Percentiles rank a stretch among this genome's conserved stretches.
phyloP scores from a whole-genome alignment of 352 stramenopile species.

The Phytophthora quininea region DNA sequence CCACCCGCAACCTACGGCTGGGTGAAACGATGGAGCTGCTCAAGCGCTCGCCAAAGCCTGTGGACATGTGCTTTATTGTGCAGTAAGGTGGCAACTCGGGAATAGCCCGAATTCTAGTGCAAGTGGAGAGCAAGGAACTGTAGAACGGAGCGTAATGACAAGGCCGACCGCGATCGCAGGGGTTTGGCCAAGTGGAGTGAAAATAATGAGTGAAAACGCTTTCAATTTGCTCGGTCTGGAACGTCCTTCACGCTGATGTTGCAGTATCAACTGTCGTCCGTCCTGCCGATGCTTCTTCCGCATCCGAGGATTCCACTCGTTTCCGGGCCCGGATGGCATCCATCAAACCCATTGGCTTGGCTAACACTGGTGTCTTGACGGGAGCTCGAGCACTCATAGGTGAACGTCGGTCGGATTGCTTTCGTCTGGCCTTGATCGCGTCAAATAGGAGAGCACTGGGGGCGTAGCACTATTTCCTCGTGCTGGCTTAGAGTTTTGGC shows the following conservation, averaged over 20 bases:
- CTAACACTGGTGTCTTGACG: background rate
- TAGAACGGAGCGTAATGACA: background rate
- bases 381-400: background rate
- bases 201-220: conserved; percentile 13
- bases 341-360: conserved; percentile 53
- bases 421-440: conserved; percentile 49
- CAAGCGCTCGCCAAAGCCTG: conserved; percentile 74
- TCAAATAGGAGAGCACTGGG: conserved; percentile 54
- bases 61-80: conserved; percentile 84
- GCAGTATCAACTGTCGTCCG: background rate
- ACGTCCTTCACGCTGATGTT: background rate
- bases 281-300: background rate
- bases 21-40: conserved; percentile 85
- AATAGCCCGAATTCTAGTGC: conserved; percentile 22
- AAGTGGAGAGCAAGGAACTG: background rate
- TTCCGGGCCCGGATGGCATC: conserved; percentile 70
- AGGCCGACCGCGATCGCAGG: conserved; percentile 12
- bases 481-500: no score
- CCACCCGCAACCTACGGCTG: conserved; percentile 62
- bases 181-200: conserved; percentile 24
- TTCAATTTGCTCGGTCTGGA: conserved; percentile 17
- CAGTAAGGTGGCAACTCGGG: conserved; percentile 46
- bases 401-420: conserved; percentile 22
- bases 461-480: conserved; percentile 1
- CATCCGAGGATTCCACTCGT: conserved; percentile 12